phyloP scores from a whole-genome alignment of 441 rosid species.

The Erodium texanum region DNA sequence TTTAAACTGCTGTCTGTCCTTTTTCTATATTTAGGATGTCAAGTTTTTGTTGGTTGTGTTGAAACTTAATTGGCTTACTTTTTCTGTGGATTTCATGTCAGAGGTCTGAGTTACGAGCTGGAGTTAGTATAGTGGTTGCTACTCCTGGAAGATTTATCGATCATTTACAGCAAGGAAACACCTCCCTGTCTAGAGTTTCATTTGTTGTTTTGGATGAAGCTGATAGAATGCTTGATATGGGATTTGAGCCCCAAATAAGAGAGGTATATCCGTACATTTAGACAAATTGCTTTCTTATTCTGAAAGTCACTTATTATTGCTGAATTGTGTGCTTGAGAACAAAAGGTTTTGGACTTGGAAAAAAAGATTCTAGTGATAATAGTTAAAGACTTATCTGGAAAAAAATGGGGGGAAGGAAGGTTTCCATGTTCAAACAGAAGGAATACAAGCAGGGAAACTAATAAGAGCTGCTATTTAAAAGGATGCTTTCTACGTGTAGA shows the following conservation, averaged over 20 bases:
- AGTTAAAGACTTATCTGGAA: too few species aligned
- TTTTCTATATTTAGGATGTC: too few species aligned
- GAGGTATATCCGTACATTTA: constrained; percentile 16
- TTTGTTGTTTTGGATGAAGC: constrained; percentile 23
- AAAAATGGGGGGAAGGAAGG: too few species aligned
- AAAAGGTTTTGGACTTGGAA: neutral
- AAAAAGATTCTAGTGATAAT: neutral
- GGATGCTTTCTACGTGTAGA: too few species aligned
- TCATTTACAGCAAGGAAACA: constrained; percentile 24
- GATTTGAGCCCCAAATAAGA: constrained; percentile 24
- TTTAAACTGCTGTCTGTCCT: too few species aligned
- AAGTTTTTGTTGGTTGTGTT: too few species aligned
- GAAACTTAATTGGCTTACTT: too few species aligned
- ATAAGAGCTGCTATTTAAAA: too few species aligned
- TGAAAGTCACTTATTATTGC: neutral
- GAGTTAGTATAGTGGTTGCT: constrained; percentile 22
- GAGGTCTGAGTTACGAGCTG: constrained; percentile 21
- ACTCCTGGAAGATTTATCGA: constrained; percentile 27
- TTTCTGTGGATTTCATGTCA: constrained; percentile 7
- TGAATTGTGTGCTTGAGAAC: neutral
- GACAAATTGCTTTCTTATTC: neutral
- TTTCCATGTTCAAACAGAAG: too few species aligned
- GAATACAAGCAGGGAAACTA: too few species aligned
- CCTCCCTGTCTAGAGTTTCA: constrained; percentile 21
- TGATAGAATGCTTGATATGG: constrained; percentile 27